A percentile compares a stretch with the other conserved stretches of the same genome.
phyloP scores from a whole-genome alignment of 2,329 filamentous ascomycete species.

The Fusarium coffeatum region DNA sequence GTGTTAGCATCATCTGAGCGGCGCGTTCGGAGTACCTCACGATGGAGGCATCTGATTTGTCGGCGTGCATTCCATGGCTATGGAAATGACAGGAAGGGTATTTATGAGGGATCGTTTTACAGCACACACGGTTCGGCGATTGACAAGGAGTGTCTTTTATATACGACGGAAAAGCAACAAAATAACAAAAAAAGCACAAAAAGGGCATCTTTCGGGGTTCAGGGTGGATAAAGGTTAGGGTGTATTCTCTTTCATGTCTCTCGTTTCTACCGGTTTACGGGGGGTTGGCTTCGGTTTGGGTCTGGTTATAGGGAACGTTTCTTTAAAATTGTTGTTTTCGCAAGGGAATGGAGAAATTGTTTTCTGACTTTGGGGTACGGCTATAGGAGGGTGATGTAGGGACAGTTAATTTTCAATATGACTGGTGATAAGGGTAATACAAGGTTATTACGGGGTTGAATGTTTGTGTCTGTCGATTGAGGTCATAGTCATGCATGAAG shows the following conservation, averaged over 20 bases:
- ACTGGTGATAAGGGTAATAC: conserved; percentile 24
- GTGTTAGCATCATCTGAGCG: conserved; percentile 37
- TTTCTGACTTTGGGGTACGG: conserved; percentile 30
- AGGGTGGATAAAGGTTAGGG: conserved; percentile 28
- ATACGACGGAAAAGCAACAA: conserved; percentile 31
- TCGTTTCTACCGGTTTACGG: conserved; percentile 32
- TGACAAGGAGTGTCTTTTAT: conserved; percentile 36
- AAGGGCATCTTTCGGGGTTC: conserved; percentile 40
- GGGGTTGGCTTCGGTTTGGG: conserved; percentile 33
- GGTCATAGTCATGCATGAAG: background rate
- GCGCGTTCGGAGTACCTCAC: conserved; percentile 39
- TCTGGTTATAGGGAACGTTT: conserved; percentile 34
- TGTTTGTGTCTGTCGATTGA: background rate
- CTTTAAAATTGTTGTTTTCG: conserved; percentile 35
- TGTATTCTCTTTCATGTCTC: conserved; percentile 34
- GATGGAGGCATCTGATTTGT: conserved; percentile 41
- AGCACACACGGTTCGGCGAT: conserved; percentile 28
- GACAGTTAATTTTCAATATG: conserved; percentile 25
- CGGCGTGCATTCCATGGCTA: conserved; percentile 35
- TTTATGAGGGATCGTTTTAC: conserved; percentile 23
- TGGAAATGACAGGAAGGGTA: conserved; percentile 25
- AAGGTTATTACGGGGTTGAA: conserved; percentile 27
- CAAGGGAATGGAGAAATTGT: conserved; percentile 41
- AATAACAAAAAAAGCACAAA: conserved; percentile 31
- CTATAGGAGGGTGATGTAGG: background rate